Conservation (phyloP, 805 yeast species). For the Cyberlindnera amylophila region DNA sequence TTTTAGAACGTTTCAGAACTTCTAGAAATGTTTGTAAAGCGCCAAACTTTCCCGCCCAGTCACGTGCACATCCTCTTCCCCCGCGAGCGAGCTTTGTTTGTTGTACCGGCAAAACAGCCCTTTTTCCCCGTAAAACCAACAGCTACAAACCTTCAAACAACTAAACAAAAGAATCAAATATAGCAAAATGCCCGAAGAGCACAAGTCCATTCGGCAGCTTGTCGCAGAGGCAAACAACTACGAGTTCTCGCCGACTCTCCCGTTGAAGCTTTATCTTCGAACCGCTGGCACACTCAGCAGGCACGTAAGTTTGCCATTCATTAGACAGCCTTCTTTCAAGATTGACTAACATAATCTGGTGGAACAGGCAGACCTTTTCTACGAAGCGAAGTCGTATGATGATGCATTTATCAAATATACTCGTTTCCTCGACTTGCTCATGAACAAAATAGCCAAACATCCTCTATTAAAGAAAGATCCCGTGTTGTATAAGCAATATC, state of each 20-base stretch:
- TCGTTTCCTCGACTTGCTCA: constrained; percentile 55
- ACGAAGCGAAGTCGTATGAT: constrained; percentile 38
- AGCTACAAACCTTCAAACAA: too few relatives aligned
- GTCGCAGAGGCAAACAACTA: constrained; percentile 48
- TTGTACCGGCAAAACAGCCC: too few relatives aligned
- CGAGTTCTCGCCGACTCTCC: constrained; percentile 47
- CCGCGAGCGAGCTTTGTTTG: too few relatives aligned
- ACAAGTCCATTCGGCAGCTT: constrained; percentile 31
- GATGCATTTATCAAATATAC: constrained; percentile 55
- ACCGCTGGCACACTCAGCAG: constrained; percentile 45
- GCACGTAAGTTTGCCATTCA: constrained; percentile 32
- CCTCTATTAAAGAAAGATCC: constrained; percentile 36
- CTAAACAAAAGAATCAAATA: neutral
- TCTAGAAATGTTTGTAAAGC: too few relatives aligned
- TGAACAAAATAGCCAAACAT: constrained; percentile 43
- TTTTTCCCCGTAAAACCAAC: neutral
- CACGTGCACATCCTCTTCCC: too few relatives aligned
- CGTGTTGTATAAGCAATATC: constrained; percentile 15
- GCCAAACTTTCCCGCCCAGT: too few relatives aligned
- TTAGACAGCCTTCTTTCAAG: neutral
- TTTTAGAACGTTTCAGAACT: too few relatives aligned
- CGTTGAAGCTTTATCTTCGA: constrained; percentile 52
- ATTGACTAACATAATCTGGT: too few relatives aligned
- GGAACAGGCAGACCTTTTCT: constrained; percentile 43
- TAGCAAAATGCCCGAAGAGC: neutral